phyloP scores from a whole-genome alignment of 2,329 filamentous ascomycete genomes.

The Daldinia sp. region DNA sequence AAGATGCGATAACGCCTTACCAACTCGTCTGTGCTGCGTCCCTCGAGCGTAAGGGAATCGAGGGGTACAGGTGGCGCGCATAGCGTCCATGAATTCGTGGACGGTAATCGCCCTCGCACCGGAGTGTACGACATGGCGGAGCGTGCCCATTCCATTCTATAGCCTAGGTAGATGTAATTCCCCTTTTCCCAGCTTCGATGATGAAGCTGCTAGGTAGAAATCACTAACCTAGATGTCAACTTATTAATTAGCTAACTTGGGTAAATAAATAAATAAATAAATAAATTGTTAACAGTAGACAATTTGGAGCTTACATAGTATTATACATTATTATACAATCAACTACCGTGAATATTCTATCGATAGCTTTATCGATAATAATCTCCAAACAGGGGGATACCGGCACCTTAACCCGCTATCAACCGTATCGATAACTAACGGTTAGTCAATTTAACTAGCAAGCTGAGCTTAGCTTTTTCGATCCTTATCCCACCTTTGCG shows the following conservation, averaged over 20 bases:
- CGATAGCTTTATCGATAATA: slow-evolving; percentile 17
- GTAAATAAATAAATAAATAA: too few relatives aligned
- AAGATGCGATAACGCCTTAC: slow-evolving; percentile 46
- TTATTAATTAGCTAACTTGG: slow-evolving; percentile 5
- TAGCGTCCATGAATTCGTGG: slow-evolving; percentile 57
- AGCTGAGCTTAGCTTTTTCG: background rate
- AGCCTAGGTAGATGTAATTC: background rate
- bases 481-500: background rate
- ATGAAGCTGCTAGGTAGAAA: background rate
- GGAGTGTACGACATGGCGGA: slow-evolving; percentile 51
- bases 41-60: slow-evolving; percentile 56
- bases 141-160: slow-evolving; percentile 53
- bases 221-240: background rate
- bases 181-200: background rate
- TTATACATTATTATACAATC: background rate
- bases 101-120: slow-evolving; percentile 51
- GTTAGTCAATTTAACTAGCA: background rate
- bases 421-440: background rate
- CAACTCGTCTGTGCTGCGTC: slow-evolving; percentile 51
- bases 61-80: slow-evolving; percentile 59
- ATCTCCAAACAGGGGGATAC: background rate
- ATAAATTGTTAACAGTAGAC: too few relatives aligned
- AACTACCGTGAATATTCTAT: background rate
- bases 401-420: too few relatives aligned
- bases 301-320: background rate